Evolutionary conservation across 495 filamentous ascomycete genomes (phyloP).

Genomic region (Rhypophila decipiens): DNA sequence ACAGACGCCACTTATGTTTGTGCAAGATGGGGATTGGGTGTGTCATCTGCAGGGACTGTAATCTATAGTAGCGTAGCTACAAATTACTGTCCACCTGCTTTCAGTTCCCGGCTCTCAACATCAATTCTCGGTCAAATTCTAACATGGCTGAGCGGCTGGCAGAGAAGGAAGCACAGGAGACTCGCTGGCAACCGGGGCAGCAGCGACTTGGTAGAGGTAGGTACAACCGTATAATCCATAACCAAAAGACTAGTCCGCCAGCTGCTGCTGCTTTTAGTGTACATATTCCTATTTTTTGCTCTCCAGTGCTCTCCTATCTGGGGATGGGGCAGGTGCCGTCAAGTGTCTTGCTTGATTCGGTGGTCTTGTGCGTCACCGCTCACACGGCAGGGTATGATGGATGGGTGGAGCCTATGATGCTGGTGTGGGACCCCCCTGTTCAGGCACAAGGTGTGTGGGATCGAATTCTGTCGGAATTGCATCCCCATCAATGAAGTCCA

Average conservation of each 20-base stretch:
- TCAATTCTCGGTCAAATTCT: constrained; percentile 14
- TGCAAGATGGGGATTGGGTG: neutral
- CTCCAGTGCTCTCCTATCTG: too few relatives aligned
- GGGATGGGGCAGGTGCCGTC: too few relatives aligned
- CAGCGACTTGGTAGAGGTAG: too few relatives aligned
- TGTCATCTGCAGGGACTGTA: neutral
- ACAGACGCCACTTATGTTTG: constrained; percentile 38
- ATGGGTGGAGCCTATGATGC: too few relatives aligned
- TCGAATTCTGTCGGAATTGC: constrained; percentile 26
- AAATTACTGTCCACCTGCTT: too few relatives aligned
- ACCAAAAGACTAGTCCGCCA: too few relatives aligned
- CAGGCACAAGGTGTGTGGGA: constrained; percentile 16
- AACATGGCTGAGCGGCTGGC: constrained; percentile 4
- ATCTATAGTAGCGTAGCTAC: too few relatives aligned
- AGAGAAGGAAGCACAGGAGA: neutral
- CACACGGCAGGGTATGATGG: neutral
- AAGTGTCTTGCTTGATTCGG: constrained; percentile 1
- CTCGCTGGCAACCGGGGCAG: neutral
- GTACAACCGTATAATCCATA: too few relatives aligned
- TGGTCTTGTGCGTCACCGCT: constrained; percentile 1
- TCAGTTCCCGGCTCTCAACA: constrained; percentile 4
- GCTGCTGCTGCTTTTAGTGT: too few relatives aligned
- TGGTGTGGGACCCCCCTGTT: neutral
- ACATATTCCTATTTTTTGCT: too few relatives aligned
- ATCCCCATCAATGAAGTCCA: too few relatives aligned